These are phyloP conservation scores for Hypomyces rosellus DNA, from an alignment of 2,329 filamentous ascomycete genomes.

Conservation along the genomic window DNA sequence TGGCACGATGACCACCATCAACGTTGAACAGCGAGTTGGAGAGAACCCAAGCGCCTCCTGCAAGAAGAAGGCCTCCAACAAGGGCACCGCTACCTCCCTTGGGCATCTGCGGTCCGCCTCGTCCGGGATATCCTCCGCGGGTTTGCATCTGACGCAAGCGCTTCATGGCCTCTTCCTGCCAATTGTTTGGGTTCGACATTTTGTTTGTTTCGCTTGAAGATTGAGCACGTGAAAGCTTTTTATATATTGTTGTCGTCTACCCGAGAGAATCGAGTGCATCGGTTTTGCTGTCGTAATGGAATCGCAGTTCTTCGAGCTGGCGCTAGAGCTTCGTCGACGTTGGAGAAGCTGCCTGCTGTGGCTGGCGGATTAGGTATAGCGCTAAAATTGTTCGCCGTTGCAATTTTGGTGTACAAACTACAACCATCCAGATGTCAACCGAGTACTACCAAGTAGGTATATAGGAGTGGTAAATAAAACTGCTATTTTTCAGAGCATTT, in stretches of 20 bases:
- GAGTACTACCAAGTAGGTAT: too few relatives aligned
- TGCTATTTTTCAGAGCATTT: too few relatives aligned
- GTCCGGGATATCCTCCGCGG: slow-evolving; percentile 35
- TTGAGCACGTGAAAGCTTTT: not conserved
- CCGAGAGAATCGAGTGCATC: not conserved
- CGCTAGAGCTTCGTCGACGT: not conserved
- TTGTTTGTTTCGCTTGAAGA: slow-evolving; percentile 1
- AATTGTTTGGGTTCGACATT: slow-evolving; percentile 33
- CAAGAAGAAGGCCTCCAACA: slow-evolving; percentile 37
- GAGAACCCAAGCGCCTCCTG: slow-evolving; percentile 45
- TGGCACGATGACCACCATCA: slow-evolving; percentile 96
- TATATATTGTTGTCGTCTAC: not conserved
- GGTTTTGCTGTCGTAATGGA: not conserved
- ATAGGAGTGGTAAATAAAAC: too few relatives aligned
- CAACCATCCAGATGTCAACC: too few relatives aligned
- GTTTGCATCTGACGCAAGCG: slow-evolving; percentile 44
- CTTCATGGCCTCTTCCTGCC: slow-evolving; percentile 46
- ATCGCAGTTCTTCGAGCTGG: not conserved
- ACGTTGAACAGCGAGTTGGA: slow-evolving; percentile 69
- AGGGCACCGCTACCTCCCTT: slow-evolving; percentile 35
- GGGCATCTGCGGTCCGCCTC: slow-evolving; percentile 37
- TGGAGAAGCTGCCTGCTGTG: slow-evolving; percentile 1
- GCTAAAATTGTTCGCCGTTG: too few relatives aligned
- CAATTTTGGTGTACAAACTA: too few relatives aligned
- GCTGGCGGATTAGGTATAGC: not conserved